Percentiles rank a stretch among this genome's conserved stretches.
Conservation (phyloP, 139 green algal genomes). For the Coelastrella sp. region DNA sequence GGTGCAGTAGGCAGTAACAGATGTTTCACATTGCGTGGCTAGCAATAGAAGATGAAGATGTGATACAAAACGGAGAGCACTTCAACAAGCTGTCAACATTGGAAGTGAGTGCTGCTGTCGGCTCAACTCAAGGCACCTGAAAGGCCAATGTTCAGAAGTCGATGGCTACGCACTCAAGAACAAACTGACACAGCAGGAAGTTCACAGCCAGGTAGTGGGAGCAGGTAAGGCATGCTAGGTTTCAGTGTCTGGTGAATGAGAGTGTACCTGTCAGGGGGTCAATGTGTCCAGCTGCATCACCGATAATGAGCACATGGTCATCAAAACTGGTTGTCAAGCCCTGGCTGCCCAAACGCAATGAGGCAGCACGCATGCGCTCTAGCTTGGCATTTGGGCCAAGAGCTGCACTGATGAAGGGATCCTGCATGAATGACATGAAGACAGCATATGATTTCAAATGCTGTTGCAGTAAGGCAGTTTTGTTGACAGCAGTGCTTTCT, state of each 20-base stretch:
- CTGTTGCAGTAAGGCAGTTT: no score
- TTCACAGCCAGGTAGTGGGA: neutral
- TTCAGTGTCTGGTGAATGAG: neutral
- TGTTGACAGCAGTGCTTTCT: no score
- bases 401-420: constrained; percentile 59
- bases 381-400: constrained; percentile 91
- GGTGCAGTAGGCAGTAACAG: neutral
- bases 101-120: no score
- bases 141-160: no score
- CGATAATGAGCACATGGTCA: constrained; percentile 92
- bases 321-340: constrained; percentile 79
- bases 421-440: neutral
- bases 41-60: no score
- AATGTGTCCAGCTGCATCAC: constrained; percentile 92
- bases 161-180: no score
- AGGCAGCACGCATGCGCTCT: constrained; percentile 90
- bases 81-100: no score
- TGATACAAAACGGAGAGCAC: no score
- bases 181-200: no score
- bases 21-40: no score
- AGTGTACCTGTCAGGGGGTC: constrained; percentile 86
- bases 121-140: no score
- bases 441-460: no score
- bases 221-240: neutral
- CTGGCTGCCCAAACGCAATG: constrained; percentile 82